phyloP scores from a whole-genome alignment of 768 basidiomycete genomes.

The Phlebiopsis flavidoalba region DNA sequence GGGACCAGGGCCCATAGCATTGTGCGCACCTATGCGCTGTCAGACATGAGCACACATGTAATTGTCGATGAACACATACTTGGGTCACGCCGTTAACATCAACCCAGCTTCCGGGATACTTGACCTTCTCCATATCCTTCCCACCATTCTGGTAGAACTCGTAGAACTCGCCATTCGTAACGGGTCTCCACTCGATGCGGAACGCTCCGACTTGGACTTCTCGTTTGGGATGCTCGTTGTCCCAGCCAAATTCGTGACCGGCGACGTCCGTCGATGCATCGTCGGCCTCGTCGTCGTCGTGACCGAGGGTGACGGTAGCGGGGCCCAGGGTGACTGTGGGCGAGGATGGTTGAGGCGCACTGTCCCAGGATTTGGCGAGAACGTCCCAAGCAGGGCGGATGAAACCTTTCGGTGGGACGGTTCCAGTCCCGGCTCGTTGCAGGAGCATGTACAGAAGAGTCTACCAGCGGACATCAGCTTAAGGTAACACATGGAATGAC shows the following conservation, averaged over 20 bases:
- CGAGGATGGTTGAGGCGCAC: constrained; percentile 36
- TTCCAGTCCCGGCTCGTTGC: constrained; percentile 73
- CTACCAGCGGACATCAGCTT: constrained; percentile 20
- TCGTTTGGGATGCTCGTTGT: constrained; percentile 80
- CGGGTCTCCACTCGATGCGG: constrained; percentile 76
- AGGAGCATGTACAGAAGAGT: constrained; percentile 94
- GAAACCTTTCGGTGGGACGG: constrained; percentile 75
- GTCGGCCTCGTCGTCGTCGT: constrained; percentile 74
- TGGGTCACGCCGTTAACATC: constrained; percentile 41
- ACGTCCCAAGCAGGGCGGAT: constrained; percentile 64
- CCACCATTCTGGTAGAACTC: constrained; percentile 42
- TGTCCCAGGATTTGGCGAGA: constrained; percentile 45
- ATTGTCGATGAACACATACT: constrained; percentile 30
- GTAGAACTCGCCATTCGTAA: constrained; percentile 87
- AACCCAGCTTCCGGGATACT: constrained; percentile 74
- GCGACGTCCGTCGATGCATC: constrained; percentile 45
- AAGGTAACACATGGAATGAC: background rate
- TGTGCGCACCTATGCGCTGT: constrained; percentile 59
- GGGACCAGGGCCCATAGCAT: constrained; percentile 82
- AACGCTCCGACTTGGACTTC: constrained; percentile 60
- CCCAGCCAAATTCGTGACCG: constrained; percentile 86
- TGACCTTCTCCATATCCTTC: constrained; percentile 37
- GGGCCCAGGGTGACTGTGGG: constrained; percentile 55
- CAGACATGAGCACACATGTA: background rate
- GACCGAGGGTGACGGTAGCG: constrained; percentile 61